A percentile compares a stretch with the other conserved stretches of the same genome.
Conservation (phyloP, 257 asterid genomes). For the Thymus mandschuricus region DNA sequence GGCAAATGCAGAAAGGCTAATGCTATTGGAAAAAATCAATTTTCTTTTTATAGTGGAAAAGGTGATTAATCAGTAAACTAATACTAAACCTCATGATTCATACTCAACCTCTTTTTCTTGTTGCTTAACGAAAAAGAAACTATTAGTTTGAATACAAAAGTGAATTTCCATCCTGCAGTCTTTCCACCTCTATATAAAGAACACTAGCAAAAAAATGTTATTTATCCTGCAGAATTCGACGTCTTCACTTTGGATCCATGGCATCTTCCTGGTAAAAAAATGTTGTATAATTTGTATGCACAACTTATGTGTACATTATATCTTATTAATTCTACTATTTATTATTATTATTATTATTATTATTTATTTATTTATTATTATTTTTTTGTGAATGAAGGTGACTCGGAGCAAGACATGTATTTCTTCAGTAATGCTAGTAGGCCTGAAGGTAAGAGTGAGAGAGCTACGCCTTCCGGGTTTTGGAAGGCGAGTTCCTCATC, state of each 20-base stretch:
- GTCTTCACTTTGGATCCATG: slow-evolving; percentile 16
- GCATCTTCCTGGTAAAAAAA: not conserved
- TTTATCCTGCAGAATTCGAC: slow-evolving; percentile 24
- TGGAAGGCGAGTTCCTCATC: slow-evolving; percentile 56
- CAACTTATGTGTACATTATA: too few species aligned
- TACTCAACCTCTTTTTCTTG: not conserved
- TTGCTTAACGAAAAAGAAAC: slow-evolving; percentile 16
- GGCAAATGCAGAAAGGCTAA: not conserved
- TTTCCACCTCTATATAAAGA: slow-evolving; percentile 4
- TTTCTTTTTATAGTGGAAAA: not conserved
- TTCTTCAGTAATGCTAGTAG: not conserved
- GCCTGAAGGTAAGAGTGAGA: not conserved
- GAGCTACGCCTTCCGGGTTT: slow-evolving; percentile 39
- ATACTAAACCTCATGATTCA: not conserved
- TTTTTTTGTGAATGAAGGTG: not conserved
- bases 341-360: not conserved
- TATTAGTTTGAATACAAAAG: not conserved
- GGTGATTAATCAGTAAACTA: too few species aligned
- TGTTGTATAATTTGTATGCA: not conserved
- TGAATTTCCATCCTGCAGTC: not conserved
- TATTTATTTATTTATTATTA: not conserved
- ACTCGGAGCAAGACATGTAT: slow-evolving; percentile 11
- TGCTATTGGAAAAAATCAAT: not conserved
- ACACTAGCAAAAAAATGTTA: too few species aligned
- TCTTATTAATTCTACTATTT: too few species aligned